Conservation (phyloP, 345 rosid genomes). For the Eucalyptus tenuipes region DNA sequence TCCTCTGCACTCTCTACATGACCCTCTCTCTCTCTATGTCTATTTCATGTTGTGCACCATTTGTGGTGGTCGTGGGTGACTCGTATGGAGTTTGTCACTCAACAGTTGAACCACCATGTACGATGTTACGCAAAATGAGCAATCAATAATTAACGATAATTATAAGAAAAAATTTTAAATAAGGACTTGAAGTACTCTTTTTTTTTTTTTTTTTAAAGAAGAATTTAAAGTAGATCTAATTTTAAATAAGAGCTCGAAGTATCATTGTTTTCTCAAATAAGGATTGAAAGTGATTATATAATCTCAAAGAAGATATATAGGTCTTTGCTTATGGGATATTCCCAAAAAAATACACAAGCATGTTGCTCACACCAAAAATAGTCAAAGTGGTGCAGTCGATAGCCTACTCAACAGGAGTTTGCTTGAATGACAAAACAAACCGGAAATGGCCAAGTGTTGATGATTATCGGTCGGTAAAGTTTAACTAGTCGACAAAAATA, state of each 20-base stretch:
- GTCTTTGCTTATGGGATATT: background rate
- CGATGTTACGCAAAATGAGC: background rate
- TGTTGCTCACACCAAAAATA: background rate
- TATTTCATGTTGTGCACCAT: accelerated
- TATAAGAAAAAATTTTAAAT: no score
- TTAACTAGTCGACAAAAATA: background rate
- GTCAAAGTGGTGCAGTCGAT: accelerated
- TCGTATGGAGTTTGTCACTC: background rate
- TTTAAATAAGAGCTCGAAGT: no score
- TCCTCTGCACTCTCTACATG: background rate
- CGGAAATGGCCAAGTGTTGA: background rate
- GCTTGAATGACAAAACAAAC: background rate
- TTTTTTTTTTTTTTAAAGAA: no score
- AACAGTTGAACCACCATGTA: background rate
- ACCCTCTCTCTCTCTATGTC: background rate
- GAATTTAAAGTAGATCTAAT: accelerated
- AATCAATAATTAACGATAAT: accelerated
- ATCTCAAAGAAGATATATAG: background rate
- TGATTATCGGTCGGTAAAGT: background rate
- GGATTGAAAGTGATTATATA: accelerated
- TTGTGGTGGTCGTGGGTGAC: background rate
- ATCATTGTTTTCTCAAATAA: accelerated
- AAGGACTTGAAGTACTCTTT: accelerated
- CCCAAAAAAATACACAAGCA: background rate
- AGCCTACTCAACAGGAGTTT: background rate